These are phyloP conservation scores for Podaxis carcinomalis DNA, from an alignment of 768 basidiomycete genomes.

Conservation along the genomic window DNA sequence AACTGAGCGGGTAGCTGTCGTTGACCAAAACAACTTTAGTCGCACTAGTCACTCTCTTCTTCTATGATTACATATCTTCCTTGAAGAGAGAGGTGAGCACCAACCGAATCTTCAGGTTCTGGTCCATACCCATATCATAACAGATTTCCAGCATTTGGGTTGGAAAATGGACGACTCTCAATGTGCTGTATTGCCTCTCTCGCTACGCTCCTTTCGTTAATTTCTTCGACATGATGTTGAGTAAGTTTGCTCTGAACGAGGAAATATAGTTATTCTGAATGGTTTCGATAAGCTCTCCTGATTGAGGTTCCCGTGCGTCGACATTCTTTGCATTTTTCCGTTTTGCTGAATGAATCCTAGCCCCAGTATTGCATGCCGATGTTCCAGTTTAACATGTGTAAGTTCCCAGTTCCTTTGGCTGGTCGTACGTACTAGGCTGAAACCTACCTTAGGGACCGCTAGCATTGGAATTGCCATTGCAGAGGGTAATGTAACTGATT, in stretches of 20 bases:
- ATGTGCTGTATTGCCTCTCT: neutral
- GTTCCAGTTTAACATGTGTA: conserved; percentile 1
- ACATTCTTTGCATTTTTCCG: neutral
- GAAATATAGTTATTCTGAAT: no score
- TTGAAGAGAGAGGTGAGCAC: neutral
- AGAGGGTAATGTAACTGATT: neutral
- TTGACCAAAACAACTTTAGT: neutral
- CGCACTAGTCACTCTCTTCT: neutral
- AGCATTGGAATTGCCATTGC: neutral
- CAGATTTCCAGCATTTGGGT: neutral
- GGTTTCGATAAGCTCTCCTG: neutral
- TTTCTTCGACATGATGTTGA: neutral
- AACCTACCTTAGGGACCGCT: neutral
- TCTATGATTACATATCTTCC: neutral
- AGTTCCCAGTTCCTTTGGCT: neutral
- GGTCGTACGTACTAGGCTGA: neutral
- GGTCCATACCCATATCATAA: neutral
- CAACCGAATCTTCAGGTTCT: neutral
- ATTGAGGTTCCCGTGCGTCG: neutral
- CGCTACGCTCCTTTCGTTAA: conserved; percentile 5
- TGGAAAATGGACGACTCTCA: conserved; percentile 7
- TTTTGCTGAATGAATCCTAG: neutral
- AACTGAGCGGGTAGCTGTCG: no score
- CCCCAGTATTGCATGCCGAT: neutral
- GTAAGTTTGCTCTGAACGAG: neutral